Evolutionary conservation across 2,329 filamentous ascomycete genomes (phyloP).

Genomic region (Aschersonia sp.): DNA sequence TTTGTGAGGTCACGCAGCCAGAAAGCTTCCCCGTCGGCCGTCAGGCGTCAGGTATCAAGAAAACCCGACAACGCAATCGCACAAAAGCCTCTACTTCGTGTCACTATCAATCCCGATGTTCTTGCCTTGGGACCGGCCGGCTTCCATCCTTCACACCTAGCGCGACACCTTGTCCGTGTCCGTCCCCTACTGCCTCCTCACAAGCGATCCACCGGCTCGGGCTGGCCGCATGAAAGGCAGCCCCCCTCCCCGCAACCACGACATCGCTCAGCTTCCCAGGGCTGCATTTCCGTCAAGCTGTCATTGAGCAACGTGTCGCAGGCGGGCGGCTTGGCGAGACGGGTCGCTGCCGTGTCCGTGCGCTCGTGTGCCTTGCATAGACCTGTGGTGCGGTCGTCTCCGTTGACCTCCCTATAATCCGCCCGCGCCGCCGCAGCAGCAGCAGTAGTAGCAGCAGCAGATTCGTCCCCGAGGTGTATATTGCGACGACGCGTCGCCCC

Average conservation of each 20-base stretch:
- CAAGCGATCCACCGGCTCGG: background rate
- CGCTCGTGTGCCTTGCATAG: too few relatives aligned
- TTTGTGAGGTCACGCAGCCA: too few relatives aligned
- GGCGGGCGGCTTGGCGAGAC: background rate
- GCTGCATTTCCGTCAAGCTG: background rate
- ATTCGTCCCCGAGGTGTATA: background rate
- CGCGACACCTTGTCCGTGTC: too few relatives aligned
- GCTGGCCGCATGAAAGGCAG: conserved; percentile 11
- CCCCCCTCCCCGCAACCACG: background rate
- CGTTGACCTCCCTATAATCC: background rate
- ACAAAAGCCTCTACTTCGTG: too few relatives aligned
- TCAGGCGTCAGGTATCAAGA: too few relatives aligned
- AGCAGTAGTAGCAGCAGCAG: background rate
- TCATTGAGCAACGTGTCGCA: background rate
- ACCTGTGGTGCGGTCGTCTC: too few relatives aligned
- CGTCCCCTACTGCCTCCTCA: too few relatives aligned
- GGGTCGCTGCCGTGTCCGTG: background rate
- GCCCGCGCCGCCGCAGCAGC: background rate
- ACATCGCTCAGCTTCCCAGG: background rate
- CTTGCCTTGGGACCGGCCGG: too few relatives aligned
- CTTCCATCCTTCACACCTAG: too few relatives aligned
- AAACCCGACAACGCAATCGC: too few relatives aligned
- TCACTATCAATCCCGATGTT: too few relatives aligned
- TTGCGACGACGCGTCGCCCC: conserved; percentile 1
- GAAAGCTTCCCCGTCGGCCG: too few relatives aligned